Base-by-base conservation (phyloP, 345 rosid genomes). In the Mercurialis annua region DNA sequence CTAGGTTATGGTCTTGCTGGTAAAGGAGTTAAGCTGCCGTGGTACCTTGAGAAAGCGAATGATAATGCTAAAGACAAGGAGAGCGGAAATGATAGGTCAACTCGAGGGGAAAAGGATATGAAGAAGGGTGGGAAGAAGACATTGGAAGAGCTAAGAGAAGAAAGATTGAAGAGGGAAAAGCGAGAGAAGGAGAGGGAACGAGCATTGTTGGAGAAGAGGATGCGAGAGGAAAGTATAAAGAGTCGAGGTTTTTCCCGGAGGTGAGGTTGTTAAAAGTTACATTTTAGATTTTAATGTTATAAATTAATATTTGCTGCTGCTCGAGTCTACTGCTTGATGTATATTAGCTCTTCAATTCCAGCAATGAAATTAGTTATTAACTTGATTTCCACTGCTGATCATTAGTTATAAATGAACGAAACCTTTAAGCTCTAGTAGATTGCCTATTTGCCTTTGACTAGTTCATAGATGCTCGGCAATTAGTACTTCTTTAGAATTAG, bases 1-100 rank as follows among this genome's bases (percentile, higher is more conserved):
- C 77, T 94, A 64, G 96, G 98, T 1, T 87, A 90, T 69, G 97
- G 97, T 14, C 27, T 93, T 74, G 97, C 95, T 3, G 97, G 98
- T 55, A 94, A 89, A 77, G 97, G 99, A 43, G 95, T 89, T 50
- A 94, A 89, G 73, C 70, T 83, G 85, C 96, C 96, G 0, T 94
- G 97, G 99, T 94, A 89, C 70, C 82, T 91, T 58, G 89, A 89
- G 76, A 90, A 48, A 82, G 77, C 82, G 31, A 73, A 72, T 9
- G 72, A 30, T 63, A 81, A 83, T 42, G 78, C 29, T 15, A 51
- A 57, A 26, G 79, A 21, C 10, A 84, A 66, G 59, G 71, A 31
- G 34, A 71, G 30, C 60, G 76, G 23, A 24, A 79, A 71, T 61
- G 78, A 77, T 36, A 68, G 76, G 30, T 75, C 61, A 0, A 30